Evolutionary conservation across 2,329 filamentous ascomycete species (phyloP).

Genomic region (Aspergillus sp.): DNA sequence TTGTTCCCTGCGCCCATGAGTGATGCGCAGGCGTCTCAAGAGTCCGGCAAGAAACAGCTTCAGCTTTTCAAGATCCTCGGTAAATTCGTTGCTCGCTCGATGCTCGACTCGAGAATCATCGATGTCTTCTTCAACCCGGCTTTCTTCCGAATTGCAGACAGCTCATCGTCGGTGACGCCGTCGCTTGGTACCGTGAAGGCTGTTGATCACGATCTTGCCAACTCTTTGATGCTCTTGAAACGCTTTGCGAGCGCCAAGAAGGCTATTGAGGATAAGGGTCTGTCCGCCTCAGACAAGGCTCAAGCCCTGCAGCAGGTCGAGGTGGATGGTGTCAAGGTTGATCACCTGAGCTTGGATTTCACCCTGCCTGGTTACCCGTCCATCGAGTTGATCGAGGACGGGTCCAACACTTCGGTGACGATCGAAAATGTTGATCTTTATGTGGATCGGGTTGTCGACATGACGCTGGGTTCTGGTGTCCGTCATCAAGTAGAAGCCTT

Average conservation of each 20-base stretch:
- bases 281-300: slow-evolving; percentile 62
- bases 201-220: slow-evolving; percentile 79
- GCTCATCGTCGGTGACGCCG: slow-evolving; percentile 60
- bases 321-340: slow-evolving; percentile 69
- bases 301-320: slow-evolving; percentile 61
- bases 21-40: slow-evolving; percentile 63
- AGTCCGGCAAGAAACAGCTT: slow-evolving; percentile 80
- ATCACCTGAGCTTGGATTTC: slow-evolving; percentile 88
- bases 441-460: slow-evolving; percentile 80
- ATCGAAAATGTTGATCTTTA: slow-evolving; percentile 90
- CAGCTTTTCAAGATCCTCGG: slow-evolving; percentile 88
- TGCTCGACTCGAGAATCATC: slow-evolving; percentile 97
- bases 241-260: slow-evolving; percentile 79
- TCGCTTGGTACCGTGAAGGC: slow-evolving; percentile 84
- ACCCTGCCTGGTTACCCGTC: slow-evolving; percentile 84
- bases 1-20: slow-evolving; percentile 90
- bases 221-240: slow-evolving; percentile 79
- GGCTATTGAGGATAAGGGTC: slow-evolving; percentile 65
- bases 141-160: slow-evolving; percentile 89
- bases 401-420: slow-evolving; percentile 67
- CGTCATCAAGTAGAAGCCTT: slow-evolving; percentile 87
- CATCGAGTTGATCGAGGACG: slow-evolving; percentile 73
- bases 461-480: slow-evolving; percentile 84
- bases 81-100: slow-evolving; percentile 94
- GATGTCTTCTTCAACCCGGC: slow-evolving; percentile 96